These are phyloP conservation scores for Choiromyces venosus DNA, from an alignment of 495 filamentous ascomycete species.

Conservation along the genomic window DNA sequence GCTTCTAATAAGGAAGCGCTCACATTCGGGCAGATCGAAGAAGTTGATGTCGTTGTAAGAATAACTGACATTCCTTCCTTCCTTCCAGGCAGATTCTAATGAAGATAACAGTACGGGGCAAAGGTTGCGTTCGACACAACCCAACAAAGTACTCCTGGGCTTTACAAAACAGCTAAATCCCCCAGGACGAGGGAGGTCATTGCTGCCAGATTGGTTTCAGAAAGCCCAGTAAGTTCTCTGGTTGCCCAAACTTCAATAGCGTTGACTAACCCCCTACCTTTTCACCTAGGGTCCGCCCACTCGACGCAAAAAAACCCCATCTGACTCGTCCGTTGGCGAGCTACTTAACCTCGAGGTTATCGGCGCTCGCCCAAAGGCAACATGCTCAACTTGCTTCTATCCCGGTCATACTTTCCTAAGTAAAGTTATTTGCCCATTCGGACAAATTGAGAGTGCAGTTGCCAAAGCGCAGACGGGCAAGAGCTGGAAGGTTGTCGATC, in stretches of 20 bases:
- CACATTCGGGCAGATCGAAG: constrained; percentile 17
- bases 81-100: background rate
- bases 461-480: constrained; percentile 14
- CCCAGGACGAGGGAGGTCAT: background rate
- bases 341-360: constrained; percentile 13
- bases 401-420: constrained; percentile 24
- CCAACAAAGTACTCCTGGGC: background rate
- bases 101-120: background rate
- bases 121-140: background rate
- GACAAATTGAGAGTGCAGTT: constrained; percentile 8
- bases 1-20: constrained; percentile 13
- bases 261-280: background rate
- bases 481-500: constrained; percentile 11
- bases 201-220: background rate
- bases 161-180: background rate
- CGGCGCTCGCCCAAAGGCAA: constrained; percentile 18
- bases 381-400: constrained; percentile 23
- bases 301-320: background rate
- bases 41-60: constrained; percentile 9
- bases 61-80: background rate
- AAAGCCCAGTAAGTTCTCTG: background rate
- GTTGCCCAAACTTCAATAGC: background rate
- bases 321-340: background rate
- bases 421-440: constrained; percentile 23
- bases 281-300: background rate